These are phyloP conservation scores for Boletus pseudopeckii DNA, from an alignment of 768 basidiomycete species.

Conservation along the genomic window DNA sequence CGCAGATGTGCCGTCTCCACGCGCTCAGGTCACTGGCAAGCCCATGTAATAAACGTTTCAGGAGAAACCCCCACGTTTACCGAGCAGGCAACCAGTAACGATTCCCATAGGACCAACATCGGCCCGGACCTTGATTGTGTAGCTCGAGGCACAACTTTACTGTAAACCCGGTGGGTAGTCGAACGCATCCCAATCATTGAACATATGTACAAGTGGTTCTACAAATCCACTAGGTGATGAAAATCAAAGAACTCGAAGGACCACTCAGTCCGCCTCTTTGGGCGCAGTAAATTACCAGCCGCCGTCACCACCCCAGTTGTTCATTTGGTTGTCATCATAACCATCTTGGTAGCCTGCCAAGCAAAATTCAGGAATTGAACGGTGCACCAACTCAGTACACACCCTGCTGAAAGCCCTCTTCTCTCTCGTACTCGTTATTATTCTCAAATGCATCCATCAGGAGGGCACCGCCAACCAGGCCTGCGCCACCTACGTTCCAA, in stretches of 20 bases:
- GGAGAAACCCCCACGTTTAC: background rate
- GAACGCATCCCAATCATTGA: background rate
- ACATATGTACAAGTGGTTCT: constrained; percentile 3
- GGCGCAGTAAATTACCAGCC: constrained; percentile 7
- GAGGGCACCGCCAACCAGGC: constrained; percentile 61
- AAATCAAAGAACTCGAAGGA: background rate
- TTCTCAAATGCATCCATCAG: constrained; percentile 50
- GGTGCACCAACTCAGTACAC: constrained; percentile 2
- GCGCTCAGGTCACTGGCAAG: background rate
- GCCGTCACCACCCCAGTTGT: background rate
- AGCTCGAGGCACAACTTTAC: too few relatives aligned
- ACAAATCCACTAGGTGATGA: constrained; percentile 17
- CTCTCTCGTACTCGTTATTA: constrained; percentile 33
- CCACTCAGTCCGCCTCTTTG: background rate
- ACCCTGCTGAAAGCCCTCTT: constrained; percentile 38
- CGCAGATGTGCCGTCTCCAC: background rate
- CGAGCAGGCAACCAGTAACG: too few relatives aligned
- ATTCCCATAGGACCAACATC: too few relatives aligned
- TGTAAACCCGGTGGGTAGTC: too few relatives aligned
- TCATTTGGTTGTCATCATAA: constrained; percentile 5
- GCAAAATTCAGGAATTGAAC: constrained; percentile 7
- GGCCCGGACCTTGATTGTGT: too few relatives aligned
- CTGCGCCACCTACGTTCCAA: constrained; percentile 48
- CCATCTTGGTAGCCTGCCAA: constrained; percentile 32
- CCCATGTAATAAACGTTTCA: background rate